Conservation (phyloP, 805 yeast genomes). For the Candida parachauliodes region DNA sequence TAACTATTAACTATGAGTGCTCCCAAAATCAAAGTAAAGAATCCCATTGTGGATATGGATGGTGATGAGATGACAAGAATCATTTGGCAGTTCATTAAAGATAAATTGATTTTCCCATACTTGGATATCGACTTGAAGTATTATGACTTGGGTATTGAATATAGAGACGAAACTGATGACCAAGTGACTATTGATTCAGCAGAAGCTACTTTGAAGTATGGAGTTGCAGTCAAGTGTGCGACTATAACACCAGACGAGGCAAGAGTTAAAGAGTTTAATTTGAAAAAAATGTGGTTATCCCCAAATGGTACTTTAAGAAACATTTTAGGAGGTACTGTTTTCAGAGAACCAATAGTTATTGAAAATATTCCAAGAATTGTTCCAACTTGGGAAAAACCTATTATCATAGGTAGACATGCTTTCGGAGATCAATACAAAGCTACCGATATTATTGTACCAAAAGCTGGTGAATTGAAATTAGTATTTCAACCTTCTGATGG, state of each 20-base stretch:
- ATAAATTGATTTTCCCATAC: slow-evolving; percentile 79
- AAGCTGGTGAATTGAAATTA: slow-evolving; percentile 75
- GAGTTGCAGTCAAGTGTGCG: slow-evolving; percentile 96
- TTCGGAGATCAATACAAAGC: slow-evolving; percentile 97
- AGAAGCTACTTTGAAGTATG: slow-evolving; percentile 78
- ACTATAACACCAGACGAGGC: slow-evolving; percentile 98
- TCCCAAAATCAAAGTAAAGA: slow-evolving; percentile 69
- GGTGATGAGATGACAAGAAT: slow-evolving; percentile 98
- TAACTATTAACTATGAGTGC: not conserved
- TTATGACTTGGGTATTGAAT: slow-evolving; percentile 83
- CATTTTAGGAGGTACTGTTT: slow-evolving; percentile 93
- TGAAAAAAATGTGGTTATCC: slow-evolving; percentile 96
- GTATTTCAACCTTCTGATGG: slow-evolving; percentile 73
- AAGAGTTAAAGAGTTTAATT: slow-evolving; percentile 82
- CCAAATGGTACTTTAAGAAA: slow-evolving; percentile 98
- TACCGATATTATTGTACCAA: slow-evolving; percentile 75
- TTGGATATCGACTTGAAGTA: slow-evolving; percentile 85
- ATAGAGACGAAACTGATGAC: slow-evolving; percentile 86
- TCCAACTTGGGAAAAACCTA: slow-evolving; percentile 92
- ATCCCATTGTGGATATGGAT: slow-evolving; percentile 94
- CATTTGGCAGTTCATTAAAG: slow-evolving; percentile 90
- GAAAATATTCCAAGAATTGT: slow-evolving; percentile 83
- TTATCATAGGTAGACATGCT: slow-evolving; percentile 96
- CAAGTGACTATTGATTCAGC: slow-evolving; percentile 89
- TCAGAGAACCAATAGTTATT: slow-evolving; percentile 94